These are phyloP conservation scores for Candida glaebosa DNA, from an alignment of 805 yeast species.

Conservation along the genomic window DNA sequence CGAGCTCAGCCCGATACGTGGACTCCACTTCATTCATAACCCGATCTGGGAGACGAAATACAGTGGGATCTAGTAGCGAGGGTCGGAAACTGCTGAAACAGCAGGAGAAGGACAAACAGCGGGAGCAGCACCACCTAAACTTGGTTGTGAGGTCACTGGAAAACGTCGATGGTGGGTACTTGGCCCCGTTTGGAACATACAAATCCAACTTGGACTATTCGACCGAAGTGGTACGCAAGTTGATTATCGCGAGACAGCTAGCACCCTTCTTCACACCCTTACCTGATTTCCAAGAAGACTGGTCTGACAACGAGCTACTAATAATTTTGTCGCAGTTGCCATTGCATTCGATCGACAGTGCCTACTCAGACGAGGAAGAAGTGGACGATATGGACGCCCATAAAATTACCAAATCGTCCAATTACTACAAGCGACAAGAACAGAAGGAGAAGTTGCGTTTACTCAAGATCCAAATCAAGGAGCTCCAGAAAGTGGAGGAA, in stretches of 20 bases:
- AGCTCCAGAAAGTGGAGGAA: constrained; percentile 33
- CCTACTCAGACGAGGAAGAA: constrained; percentile 49
- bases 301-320: constrained; percentile 68
- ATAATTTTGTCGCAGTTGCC: constrained; percentile 47
- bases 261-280: constrained; percentile 93
- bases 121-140: constrained; percentile 53
- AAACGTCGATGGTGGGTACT: constrained; percentile 88
- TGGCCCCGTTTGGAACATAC: constrained; percentile 91
- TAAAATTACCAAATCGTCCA: constrained; percentile 48
- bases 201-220: constrained; percentile 72
- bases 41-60: constrained; percentile 15
- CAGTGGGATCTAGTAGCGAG: constrained; percentile 16
- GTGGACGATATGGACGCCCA: constrained; percentile 60
- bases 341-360: constrained; percentile 54
- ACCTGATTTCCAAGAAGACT: constrained; percentile 67
- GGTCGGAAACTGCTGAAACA: constrained; percentile 25
- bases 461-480: constrained; percentile 28
- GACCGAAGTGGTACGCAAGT: constrained; percentile 64
- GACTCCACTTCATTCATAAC: constrained; percentile 7
- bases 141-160: constrained; percentile 61
- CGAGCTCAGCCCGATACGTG: background rate
- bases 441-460: constrained; percentile 43
- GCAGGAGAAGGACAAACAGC: constrained; percentile 52
- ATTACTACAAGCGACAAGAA: constrained; percentile 46
- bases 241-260: constrained; percentile 65